phyloP scores from a whole-genome alignment of 805 yeast genomes.

The Starmerella gropengiesseri region DNA sequence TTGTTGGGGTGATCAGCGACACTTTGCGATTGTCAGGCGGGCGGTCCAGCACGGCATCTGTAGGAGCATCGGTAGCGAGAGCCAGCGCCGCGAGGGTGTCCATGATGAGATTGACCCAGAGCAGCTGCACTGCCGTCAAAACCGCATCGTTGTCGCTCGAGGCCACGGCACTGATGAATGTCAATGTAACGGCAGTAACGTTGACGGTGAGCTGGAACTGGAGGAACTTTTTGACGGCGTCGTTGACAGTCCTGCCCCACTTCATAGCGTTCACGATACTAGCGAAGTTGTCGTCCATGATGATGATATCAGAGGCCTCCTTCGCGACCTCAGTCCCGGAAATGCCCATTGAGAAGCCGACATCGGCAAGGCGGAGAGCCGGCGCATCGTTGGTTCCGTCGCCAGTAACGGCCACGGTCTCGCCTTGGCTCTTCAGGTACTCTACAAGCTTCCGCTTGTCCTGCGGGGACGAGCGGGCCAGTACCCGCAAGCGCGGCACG shows the following conservation, averaged over 20 bases:
- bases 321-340: conserved; percentile 98
- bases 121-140: conserved; percentile 88
- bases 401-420: conserved; percentile 97
- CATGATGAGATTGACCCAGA: conserved; percentile 98
- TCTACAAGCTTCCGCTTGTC: conserved; percentile 84
- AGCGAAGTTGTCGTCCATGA: conserved; percentile 88
- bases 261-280: conserved; percentile 93
- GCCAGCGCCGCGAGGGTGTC: conserved; percentile 97
- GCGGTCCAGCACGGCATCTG: conserved; percentile 61
- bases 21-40: conserved; percentile 74
- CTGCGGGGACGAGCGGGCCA: conserved; percentile 93
- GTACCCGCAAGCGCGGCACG: conserved; percentile 67
- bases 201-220: conserved; percentile 96
- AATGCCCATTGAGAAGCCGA: conserved; percentile 98
- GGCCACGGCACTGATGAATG: conserved; percentile 89
- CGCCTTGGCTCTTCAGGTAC: conserved; percentile 65
- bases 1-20: conserved; percentile 74
- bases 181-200: conserved; percentile 87
- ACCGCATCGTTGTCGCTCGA: conserved; percentile 72
- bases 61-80: conserved; percentile 94
- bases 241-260: conserved; percentile 97
- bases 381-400: conserved; percentile 99
- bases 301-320: conserved; percentile 87
- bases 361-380: conserved; percentile 90
- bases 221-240: conserved; percentile 86